These are phyloP conservation scores for Trametes meyenii DNA, from an alignment of 768 basidiomycete genomes.

Conservation along the genomic window DNA sequence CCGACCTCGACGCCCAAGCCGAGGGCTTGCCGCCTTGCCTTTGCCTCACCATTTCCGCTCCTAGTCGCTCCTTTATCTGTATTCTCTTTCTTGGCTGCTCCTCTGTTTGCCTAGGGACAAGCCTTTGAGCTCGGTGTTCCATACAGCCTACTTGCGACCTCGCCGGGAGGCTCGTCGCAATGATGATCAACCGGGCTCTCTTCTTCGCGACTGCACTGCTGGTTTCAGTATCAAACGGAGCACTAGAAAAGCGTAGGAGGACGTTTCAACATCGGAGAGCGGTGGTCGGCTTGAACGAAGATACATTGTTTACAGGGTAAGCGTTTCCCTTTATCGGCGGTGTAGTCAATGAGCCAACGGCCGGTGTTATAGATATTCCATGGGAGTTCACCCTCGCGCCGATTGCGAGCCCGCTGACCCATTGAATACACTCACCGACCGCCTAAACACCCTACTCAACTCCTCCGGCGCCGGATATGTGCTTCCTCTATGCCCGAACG, in stretches of 20 bases:
- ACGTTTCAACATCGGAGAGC: slow-evolving; percentile 5
- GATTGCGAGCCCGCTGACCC: slow-evolving; percentile 53
- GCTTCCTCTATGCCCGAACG: slow-evolving; percentile 65
- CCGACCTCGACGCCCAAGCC: slow-evolving; percentile 3
- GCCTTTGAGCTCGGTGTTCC: background rate
- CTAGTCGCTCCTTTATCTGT: slow-evolving; percentile 8
- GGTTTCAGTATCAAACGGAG: background rate
- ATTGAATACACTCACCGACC: slow-evolving; percentile 60
- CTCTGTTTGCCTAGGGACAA: background rate
- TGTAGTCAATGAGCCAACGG: background rate
- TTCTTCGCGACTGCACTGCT: background rate
- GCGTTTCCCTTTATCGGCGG: background rate
- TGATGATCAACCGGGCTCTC: background rate
- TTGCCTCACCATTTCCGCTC: slow-evolving; percentile 16
- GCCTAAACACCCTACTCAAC: slow-evolving; percentile 65
- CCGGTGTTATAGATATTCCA: background rate
- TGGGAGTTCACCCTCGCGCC: slow-evolving; percentile 22
- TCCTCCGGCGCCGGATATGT: slow-evolving; percentile 68
- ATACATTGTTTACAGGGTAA: background rate
- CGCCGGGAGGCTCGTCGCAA: background rate
- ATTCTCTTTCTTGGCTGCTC: background rate
- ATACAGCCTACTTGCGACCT: background rate
- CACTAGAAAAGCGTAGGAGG: background rate
- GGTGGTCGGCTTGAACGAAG: background rate
- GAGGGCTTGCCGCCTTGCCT: slow-evolving; percentile 10